Conservation (phyloP, 176 grass and related monocot genomes). For the Otatea glauca region DNA sequence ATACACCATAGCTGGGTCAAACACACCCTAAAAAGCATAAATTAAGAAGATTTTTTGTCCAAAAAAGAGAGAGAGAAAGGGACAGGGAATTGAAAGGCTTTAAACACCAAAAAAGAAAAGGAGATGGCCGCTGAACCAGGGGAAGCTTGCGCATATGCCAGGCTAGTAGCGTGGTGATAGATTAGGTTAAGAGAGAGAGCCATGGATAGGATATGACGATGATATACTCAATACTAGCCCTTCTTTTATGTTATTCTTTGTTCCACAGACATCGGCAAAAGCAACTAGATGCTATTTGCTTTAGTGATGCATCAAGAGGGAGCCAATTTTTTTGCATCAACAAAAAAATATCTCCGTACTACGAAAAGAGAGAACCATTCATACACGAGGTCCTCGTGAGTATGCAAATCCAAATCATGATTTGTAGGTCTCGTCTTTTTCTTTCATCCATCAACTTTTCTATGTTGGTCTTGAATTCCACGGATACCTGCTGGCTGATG, state of each 20-base stretch:
- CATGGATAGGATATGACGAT: neutral
- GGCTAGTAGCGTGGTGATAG: neutral
- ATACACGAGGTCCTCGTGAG: neutral
- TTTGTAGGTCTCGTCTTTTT: neutral
- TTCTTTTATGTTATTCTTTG: neutral
- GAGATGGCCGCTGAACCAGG: neutral
- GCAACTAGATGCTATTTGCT: neutral
- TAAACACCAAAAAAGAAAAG: neutral
- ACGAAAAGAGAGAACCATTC: neutral
- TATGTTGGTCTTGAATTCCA: neutral
- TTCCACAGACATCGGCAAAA: neutral
- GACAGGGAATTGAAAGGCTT: neutral
- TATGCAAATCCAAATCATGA: slow-evolving; percentile 18
- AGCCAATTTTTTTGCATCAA: neutral
- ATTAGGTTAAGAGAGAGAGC: neutral
- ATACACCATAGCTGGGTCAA: neutral
- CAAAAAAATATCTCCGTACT: neutral
- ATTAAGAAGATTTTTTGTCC: neutral
- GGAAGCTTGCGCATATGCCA: neutral
- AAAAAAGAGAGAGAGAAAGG: neutral
- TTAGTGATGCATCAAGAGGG: neutral
- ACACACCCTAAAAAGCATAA: neutral
- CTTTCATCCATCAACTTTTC: neutral
- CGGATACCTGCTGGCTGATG: neutral
- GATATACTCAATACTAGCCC: neutral